phyloP scores from a whole-genome alignment of 768 basidiomycete species.

The Leccinum obscurum region DNA sequence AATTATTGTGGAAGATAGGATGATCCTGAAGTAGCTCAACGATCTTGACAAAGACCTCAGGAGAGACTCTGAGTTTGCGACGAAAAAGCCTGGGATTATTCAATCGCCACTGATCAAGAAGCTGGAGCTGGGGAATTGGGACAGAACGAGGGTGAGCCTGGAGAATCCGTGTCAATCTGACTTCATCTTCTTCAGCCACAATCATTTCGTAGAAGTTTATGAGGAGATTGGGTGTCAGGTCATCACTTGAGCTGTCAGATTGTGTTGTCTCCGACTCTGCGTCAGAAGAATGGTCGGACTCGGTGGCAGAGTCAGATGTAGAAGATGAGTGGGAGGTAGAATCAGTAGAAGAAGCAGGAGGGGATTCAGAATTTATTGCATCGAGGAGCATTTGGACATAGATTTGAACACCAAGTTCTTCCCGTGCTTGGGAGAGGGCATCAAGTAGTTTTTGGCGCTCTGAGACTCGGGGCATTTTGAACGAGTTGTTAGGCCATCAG shows the following conservation, averaged over 20 bases:
- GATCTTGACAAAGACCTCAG: too few relatives aligned
- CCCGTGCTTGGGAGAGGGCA: not conserved
- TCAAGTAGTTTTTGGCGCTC: not conserved
- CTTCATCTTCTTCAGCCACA: not conserved
- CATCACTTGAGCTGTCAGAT: not conserved
- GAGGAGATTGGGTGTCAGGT: not conserved
- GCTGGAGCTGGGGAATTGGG: not conserved
- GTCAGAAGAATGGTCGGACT: not conserved
- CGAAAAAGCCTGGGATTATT: too few relatives aligned
- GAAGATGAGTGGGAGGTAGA: not conserved
- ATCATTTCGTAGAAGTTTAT: not conserved
- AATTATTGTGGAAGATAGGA: not conserved
- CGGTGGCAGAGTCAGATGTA: not conserved
- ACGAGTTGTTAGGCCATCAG: not conserved
- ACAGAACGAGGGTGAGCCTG: not conserved
- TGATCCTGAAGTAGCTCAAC: too few relatives aligned
- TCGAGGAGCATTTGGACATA: not conserved
- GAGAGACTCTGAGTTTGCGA: too few relatives aligned
- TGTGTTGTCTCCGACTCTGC: not conserved
- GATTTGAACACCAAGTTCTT: not conserved
- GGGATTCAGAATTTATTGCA: not conserved
- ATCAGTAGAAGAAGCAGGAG: not conserved
- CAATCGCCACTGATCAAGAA: not conserved
- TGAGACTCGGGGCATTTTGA: not conserved
- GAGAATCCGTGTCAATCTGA: not conserved